phyloP scores from a whole-genome alignment of 345 rosid genomes.

The Brassica cretica region DNA sequence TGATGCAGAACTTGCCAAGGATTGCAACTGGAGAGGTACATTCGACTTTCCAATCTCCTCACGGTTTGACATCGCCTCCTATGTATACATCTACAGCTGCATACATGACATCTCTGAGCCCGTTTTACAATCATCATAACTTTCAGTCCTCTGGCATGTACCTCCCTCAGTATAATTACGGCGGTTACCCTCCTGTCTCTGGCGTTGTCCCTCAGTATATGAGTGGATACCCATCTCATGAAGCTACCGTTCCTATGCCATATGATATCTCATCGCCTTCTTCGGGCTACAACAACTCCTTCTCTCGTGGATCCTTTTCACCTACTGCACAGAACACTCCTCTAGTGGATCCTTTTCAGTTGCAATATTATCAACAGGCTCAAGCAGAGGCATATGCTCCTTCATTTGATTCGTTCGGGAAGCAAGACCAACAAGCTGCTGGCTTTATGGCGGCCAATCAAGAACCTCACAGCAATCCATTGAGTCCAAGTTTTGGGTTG shows the following conservation, averaged over 20 bases:
- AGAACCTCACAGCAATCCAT: slow-evolving; percentile 52
- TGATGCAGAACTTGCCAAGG: slow-evolving; percentile 47
- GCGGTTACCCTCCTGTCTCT: slow-evolving; percentile 66
- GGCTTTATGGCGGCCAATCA: slow-evolving; percentile 54
- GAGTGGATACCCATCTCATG: slow-evolving; percentile 73
- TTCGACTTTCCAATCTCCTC: slow-evolving; percentile 58
- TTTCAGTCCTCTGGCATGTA: slow-evolving; percentile 68
- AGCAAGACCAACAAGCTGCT: slow-evolving; percentile 45
- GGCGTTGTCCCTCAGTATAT: slow-evolving; percentile 60
- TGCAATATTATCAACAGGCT: slow-evolving; percentile 73
- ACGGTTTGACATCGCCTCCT: slow-evolving; percentile 56
- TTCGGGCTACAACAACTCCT: slow-evolving; percentile 43
- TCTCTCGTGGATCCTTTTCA: slow-evolving; percentile 26
- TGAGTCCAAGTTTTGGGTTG: slow-evolving; percentile 49
- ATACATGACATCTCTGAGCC: slow-evolving; percentile 67
- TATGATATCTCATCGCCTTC: slow-evolving; percentile 55
- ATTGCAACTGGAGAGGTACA: slow-evolving; percentile 59
- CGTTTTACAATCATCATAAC: slow-evolving; percentile 66
- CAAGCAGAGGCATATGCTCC: slow-evolving; percentile 52
- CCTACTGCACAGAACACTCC: slow-evolving; percentile 42
- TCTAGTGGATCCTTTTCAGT: slow-evolving; percentile 62
- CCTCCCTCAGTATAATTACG: slow-evolving; percentile 58
- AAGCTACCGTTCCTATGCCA: slow-evolving; percentile 55
- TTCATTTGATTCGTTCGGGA: slow-evolving; percentile 52
- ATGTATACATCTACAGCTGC: slow-evolving; percentile 63